A percentile compares a stretch with the other conserved stretches of the same genome.
Evolutionary conservation across 495 filamentous ascomycete species (phyloP).

Genomic region (Oidiodendron maius): DNA sequence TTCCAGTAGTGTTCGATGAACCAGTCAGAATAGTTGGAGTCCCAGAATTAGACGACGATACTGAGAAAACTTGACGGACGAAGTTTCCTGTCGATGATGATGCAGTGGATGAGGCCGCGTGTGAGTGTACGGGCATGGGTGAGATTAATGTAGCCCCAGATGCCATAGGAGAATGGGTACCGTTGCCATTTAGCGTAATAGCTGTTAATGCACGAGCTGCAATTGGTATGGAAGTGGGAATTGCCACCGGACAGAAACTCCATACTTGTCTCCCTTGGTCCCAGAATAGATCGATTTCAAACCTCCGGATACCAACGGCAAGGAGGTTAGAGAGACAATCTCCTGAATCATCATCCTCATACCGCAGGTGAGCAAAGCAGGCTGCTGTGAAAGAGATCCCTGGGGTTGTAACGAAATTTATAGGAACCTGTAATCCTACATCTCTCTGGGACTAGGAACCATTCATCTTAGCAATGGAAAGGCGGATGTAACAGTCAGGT

Average conservation of each 20-base stretch:
- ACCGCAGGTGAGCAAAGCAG: constrained; percentile 50
- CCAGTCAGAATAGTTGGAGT: neutral
- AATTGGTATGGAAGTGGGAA: constrained; percentile 7
- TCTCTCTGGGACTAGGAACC: constrained; percentile 54
- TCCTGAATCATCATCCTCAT: constrained; percentile 37
- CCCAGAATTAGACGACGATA: neutral
- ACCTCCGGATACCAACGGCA: constrained; percentile 49
- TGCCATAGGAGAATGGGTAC: neutral
- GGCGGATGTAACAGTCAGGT: too few species aligned
- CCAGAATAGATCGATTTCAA: constrained; percentile 63
- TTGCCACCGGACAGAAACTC: constrained; percentile 53
- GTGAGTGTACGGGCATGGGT: neutral
- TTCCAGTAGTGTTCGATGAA: constrained; percentile 5
- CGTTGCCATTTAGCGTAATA: constrained; percentile 22
- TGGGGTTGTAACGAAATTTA: constrained; percentile 55
- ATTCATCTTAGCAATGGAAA: neutral
- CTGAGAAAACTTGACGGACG: neutral
- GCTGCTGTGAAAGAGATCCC: constrained; percentile 48
- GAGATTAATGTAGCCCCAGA: neutral
- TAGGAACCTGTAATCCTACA: constrained; percentile 49
- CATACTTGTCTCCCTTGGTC: constrained; percentile 43
- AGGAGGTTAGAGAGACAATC: constrained; percentile 59
- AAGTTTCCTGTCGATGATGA: neutral
- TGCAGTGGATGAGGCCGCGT: neutral
- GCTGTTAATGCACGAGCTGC: constrained; percentile 19